A percentile compares a stretch with the other conserved stretches of the same genome.
Conservation (phyloP, 2,329 filamentous ascomycete species). For the Colletotrichum ledebouriae region DNA sequence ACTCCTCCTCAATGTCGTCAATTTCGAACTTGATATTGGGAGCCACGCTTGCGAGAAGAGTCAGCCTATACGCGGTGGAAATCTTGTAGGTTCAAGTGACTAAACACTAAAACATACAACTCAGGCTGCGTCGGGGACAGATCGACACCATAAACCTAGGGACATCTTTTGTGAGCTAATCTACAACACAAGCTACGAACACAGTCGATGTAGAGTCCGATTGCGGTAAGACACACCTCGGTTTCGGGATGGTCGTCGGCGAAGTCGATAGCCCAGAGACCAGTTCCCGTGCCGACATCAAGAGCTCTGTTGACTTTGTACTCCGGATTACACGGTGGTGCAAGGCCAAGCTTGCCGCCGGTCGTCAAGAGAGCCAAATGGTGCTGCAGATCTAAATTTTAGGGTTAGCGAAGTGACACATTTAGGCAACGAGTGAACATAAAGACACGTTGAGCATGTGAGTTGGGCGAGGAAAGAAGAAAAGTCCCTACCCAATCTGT, state of each 20-base stretch:
- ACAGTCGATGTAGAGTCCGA: neutral
- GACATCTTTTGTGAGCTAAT: neutral
- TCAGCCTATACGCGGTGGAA: neutral
- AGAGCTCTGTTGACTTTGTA: constrained; percentile 44
- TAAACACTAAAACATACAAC: neutral
- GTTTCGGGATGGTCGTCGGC: constrained; percentile 50
- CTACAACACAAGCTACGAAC: neutral
- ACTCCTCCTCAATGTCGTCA: constrained; percentile 52
- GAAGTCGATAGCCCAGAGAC: constrained; percentile 55
- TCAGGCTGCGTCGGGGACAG: neutral
- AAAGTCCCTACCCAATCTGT: constrained; percentile 20
- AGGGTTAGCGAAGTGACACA: neutral
- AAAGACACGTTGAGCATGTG: neutral
- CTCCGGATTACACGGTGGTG: constrained; percentile 39
- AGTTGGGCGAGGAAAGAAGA: neutral
- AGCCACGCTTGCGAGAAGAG: constrained; percentile 49
- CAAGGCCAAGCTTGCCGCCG: constrained; percentile 47
- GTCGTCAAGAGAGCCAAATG: constrained; percentile 51
- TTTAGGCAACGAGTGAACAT: neutral
- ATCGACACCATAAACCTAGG: neutral
- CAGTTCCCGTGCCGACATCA: constrained; percentile 48
- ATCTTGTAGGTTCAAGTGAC: neutral
- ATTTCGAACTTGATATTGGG: constrained; percentile 60
- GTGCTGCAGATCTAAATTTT: constrained; percentile 52
- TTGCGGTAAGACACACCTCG: constrained; percentile 41